A percentile compares a stretch with the other conserved stretches of the same genome.
These are phyloP conservation scores for Apostasia shenzhenica DNA, from an alignment of 106 monocot genomes.

Conservation along the genomic window DNA sequence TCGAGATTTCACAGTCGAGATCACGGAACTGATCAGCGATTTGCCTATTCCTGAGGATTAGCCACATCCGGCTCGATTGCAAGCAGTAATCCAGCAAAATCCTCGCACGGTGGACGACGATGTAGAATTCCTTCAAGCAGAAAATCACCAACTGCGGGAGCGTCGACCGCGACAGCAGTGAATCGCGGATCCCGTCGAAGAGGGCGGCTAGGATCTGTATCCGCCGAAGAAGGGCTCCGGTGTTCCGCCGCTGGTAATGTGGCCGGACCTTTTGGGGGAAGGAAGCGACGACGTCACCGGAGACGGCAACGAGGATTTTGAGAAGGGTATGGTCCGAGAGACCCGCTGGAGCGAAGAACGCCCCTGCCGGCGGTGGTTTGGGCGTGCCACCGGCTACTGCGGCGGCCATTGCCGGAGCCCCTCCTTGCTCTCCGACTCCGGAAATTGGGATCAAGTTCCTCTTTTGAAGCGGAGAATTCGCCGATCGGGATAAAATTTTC, in stretches of 20 bases:
- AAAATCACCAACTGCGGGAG: slow-evolving; percentile 28
- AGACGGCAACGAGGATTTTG: slow-evolving; percentile 19
- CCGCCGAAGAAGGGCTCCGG: slow-evolving; percentile 33
- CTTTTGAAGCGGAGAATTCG: too few relatives aligned
- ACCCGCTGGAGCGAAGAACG: slow-evolving; percentile 47
- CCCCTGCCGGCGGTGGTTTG: slow-evolving; percentile 33
- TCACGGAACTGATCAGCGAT: slow-evolving; percentile 64
- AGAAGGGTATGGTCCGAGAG: slow-evolving; percentile 40
- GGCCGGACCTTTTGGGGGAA: slow-evolving; percentile 2
- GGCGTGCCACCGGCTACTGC: slow-evolving; percentile 25
- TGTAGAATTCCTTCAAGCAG: slow-evolving; percentile 83
- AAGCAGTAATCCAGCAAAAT: slow-evolving; percentile 68
- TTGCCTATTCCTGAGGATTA: slow-evolving; percentile 39
- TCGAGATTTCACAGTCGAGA: slow-evolving; percentile 55
- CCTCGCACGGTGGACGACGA: slow-evolving; percentile 51
- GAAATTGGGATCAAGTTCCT: too few relatives aligned
- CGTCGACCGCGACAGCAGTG: neutral
- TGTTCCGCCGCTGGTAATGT: slow-evolving; percentile 35
- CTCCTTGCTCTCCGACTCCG: neutral
- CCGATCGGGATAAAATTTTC: too few relatives aligned
- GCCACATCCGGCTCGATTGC: slow-evolving; percentile 50
- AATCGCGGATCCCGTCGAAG: slow-evolving; percentile 37
- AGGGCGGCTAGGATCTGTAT: slow-evolving; percentile 33
- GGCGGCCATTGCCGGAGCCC: neutral
- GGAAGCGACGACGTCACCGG: slow-evolving; percentile 21